Percentiles rank a stretch among this genome's conserved stretches.
Evolutionary conservation across 345 rosid species (phyloP).

Genomic region (Clausena lansium): DNA sequence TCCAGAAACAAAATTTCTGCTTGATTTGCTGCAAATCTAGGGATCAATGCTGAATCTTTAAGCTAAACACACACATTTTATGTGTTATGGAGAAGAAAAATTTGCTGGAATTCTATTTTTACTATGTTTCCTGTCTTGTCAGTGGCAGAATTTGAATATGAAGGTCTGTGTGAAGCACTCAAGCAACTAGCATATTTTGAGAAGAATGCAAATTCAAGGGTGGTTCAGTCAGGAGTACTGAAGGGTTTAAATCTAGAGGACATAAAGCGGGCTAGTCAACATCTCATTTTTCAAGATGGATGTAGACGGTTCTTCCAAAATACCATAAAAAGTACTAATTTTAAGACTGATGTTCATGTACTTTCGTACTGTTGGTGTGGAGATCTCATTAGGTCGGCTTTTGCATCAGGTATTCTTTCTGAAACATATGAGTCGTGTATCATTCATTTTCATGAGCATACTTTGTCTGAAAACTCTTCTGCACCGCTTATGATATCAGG

Average conservation of each 20-base stretch:
- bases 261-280: slow-evolving; percentile 42
- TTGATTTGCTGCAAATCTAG: not conserved
- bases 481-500: not conserved
- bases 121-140: slow-evolving; percentile 14
- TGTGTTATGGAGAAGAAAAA: slow-evolving; percentile 1
- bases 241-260: slow-evolving; percentile 51
- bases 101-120: slow-evolving; percentile 3
- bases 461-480: not conserved
- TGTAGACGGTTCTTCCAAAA: slow-evolving; percentile 44
- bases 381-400: slow-evolving; percentile 54
- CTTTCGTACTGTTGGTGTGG: slow-evolving; percentile 62
- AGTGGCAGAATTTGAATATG: slow-evolving; percentile 29
- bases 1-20: not conserved
- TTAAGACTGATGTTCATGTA: slow-evolving; percentile 35
- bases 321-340: slow-evolving; percentile 25
- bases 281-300: slow-evolving; percentile 48
- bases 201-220: slow-evolving; percentile 45
- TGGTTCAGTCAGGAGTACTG: slow-evolving; percentile 49
- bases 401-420: slow-evolving; percentile 40
- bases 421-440: not conserved
- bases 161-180: slow-evolving; percentile 42
- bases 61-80: not conserved
- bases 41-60: not conserved
- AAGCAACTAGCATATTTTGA: slow-evolving; percentile 46
- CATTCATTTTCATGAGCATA: not conserved